phyloP scores from a whole-genome alignment of 2,329 filamentous ascomycete species.

The Penicillium sp. region DNA sequence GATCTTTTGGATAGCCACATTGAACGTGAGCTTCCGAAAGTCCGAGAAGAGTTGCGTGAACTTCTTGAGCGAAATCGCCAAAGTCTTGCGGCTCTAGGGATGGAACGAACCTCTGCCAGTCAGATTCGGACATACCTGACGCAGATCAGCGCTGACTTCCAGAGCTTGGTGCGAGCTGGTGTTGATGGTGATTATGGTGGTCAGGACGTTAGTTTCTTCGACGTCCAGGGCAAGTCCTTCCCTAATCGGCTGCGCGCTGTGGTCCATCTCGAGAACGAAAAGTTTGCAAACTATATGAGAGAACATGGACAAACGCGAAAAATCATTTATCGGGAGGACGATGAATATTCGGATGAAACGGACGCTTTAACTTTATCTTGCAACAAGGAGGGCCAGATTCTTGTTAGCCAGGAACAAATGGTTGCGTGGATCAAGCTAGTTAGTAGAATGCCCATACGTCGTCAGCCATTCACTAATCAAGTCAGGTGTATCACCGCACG shows the following conservation, averaged over 20 bases:
- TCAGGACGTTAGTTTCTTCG: too few relatives aligned
- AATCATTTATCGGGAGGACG: too few relatives aligned
- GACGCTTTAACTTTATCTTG: neutral
- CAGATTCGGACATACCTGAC: constrained; percentile 21
- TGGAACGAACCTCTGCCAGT: constrained; percentile 3
- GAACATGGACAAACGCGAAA: too few relatives aligned
- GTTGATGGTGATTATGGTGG: constrained; percentile 19
- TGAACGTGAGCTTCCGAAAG: constrained; percentile 17
- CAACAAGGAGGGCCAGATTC: neutral
- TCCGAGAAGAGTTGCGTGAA: constrained; percentile 13
- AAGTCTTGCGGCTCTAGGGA: constrained; percentile 11
- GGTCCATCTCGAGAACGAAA: too few relatives aligned
- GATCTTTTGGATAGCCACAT: constrained; percentile 18
- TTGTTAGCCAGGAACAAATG: neutral
- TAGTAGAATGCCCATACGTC: neutral
- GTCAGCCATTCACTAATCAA: constrained; percentile 5
- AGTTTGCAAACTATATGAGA: too few relatives aligned
- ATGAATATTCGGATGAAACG: too few relatives aligned
- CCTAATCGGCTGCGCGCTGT: too few relatives aligned
- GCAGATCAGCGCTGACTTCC: constrained; percentile 13
- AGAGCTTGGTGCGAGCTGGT: constrained; percentile 15
- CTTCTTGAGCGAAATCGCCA: constrained; percentile 5
- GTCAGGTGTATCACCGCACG: constrained; percentile 20
- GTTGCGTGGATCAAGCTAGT: neutral
- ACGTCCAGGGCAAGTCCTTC: too few relatives aligned